These are phyloP conservation scores for Piper longum DNA, from an alignment of 164 flowering plant genomes.

Conservation along the genomic window DNA sequence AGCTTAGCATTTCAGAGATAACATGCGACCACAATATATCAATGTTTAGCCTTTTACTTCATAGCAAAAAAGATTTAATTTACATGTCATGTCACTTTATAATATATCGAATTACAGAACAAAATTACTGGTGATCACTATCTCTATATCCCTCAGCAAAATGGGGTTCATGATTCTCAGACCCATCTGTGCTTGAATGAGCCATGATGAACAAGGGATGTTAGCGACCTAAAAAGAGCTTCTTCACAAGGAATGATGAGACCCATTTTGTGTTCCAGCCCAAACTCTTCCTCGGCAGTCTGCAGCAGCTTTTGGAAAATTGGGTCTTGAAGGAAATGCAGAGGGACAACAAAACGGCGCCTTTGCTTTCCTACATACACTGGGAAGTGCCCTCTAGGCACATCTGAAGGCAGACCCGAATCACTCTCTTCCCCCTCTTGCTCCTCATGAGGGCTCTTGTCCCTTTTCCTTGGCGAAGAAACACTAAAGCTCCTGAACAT, in stretches of 20 bases:
- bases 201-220: not conserved
- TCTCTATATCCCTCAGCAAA: not conserved
- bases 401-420: too few species aligned
- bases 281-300: too few species aligned
- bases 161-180: not conserved
- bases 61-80: not conserved
- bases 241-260: too few species aligned
- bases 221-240: too few species aligned
- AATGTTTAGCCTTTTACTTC: not conserved
- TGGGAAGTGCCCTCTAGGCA: too few species aligned
- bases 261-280: too few species aligned
- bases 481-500: slow-evolving; percentile 4
- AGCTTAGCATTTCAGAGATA: too few species aligned
- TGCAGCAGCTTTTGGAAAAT: too few species aligned
- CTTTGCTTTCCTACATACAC: too few species aligned
- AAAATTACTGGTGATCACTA: not conserved
- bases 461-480: slow-evolving; percentile 2
- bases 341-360: too few species aligned
- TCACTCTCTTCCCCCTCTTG: not conserved
- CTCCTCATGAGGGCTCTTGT: not conserved
- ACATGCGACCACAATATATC: too few species aligned
- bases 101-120: not conserved
- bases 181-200: slow-evolving; percentile 2
- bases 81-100: not conserved
- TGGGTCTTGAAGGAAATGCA: too few species aligned